Base-by-base conservation (phyloP, 2,329 filamentous ascomycete genomes). In the Neonectria faginata region DNA sequence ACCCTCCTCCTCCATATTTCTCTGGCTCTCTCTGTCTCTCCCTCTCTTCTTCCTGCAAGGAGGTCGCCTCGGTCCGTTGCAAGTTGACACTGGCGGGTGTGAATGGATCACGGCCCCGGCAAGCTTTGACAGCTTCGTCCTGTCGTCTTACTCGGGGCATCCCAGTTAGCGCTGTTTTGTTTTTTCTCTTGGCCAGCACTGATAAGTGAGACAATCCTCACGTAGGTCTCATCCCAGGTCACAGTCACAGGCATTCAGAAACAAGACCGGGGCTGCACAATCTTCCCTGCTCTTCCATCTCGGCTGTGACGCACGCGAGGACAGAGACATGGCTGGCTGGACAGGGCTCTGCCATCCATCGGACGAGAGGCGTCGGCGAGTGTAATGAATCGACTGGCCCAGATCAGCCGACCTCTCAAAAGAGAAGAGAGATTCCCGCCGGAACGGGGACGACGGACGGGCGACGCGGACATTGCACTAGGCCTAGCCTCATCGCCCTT, bases 351-450 rank as follows among this genome's bases (percentile, higher is more conserved):
- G 39, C 55, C 47, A 57, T 60, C 55, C 47, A 57, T 60, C 50
- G 57, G 36, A 56, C 47, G 53, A 59, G 58, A 65, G 64, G 66
- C 64, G 64, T 65, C 48, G 45, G 16, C 22, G 12, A 48, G 25
- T 29, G 45, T 27, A 29, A 25, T 14, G 25, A 22, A 33, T 65
- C 51, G 58, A 64, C 51, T 62, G 64, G 66, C 51, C 67, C 62
- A 67, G 67, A 68, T 68, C 65, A 62, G 52, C 25, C 25, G 25
- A 5, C 25, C 25, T 25, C 25, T 25, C 25, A 25, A 25, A 25
- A 25, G 22, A 25, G 22, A 25, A 25, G 22, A 25, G 22, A 25
- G 25, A 25, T 25, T 25, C 25, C 5, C 25, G 25, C 25, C 25
- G 25, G 25, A 25, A 25, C 25, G 25, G 31, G 31, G 31, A 33